Base-by-base conservation (phyloP, 2,329 filamentous ascomycete species). In the Sclerotinia glacialis region DNA sequence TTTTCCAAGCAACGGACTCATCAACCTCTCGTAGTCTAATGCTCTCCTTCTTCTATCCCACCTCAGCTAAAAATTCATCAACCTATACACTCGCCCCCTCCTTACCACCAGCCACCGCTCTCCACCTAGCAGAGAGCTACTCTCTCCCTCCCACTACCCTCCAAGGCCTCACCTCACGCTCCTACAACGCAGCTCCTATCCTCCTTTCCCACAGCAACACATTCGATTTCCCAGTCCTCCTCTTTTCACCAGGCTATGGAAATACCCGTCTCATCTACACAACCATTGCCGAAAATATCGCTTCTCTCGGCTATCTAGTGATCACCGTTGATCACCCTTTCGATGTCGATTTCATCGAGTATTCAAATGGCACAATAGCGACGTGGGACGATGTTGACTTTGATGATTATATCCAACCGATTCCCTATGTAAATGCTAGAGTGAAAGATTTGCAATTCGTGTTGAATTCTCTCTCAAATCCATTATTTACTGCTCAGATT, bases 311-410 rank as follows among this genome's bases (percentile, higher is more conserved):
- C 6, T 79, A 76, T 61, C 70, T 71, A 3, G 75, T 78, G 14
- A 68, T 78, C 4, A 74, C 75, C 5, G 68, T 78, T 28, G 77
- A 79, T 58, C 77, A 78, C 60, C 74, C 77, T 4, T 77, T 77
- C 58, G 77, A 79, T 67, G 71, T 72, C 0, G 69, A 73, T 12
- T 73, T 78, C 23, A 73, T 79, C 8, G 73, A 74, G 34, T 79
- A 75, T 26, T 75, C 76, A 0, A 72, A 78, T 50, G 72, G 69
- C 34, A 66, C 67, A 8, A 44, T 46, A 7, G 55, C 37, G 5
- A 68, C 67, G 0, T 65, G 72, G 6, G n/a, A 65, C 7, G 69
- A 42, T 3, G 47, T 66, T 7, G 66, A 74, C 4, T 67, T 73
- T 12, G 59, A 47, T 0, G 64, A 67, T 3, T 67, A 71, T 9